Base-by-base conservation (phyloP, 352 stramenopile species). In the Phytophthora quininea region DNA sequence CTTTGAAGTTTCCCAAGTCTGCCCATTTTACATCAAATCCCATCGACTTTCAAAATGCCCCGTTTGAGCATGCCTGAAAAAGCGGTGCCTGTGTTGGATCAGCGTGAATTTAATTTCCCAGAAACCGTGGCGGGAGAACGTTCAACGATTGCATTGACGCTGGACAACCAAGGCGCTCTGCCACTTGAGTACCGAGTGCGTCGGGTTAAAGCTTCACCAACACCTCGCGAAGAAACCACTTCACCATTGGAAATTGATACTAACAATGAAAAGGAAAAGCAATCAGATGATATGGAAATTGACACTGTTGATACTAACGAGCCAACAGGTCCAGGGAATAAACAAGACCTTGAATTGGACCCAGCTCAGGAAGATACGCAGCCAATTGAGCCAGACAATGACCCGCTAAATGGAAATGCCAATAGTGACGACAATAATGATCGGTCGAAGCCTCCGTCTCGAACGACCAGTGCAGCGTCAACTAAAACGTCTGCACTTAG, bases 51-150 rank as follows among this genome's bases (percentile, higher is more conserved):
- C n/a, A n/a, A n/a, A n/a, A n/a, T n/a, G n/a, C n/a, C n/a, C n/a
- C n/a, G n/a, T n/a, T n/a, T n/a, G n/a, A n/a, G n/a, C n/a, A n/a
- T n/a, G n/a, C n/a, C n/a, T n/a, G n/a, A 94, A 40, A 95, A 94
- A 29, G 80, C 86, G 0, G 77, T 93, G 0, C 92, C 92, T 0
- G 72, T 82, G 42, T 54, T 97, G n/a, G 67, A 62, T 4, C 58
- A 73, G 10, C 59, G 43, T 0, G 10, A 54, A 3, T 31, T 98
- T 7, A 45, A 40, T 2, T 98, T 97, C 50, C 61, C 69, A 12
- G 79, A 88, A 40, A 76, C 97, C 3, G 82, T 97, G 7, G 79
- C 93, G 27, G 93, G 93, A 2, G 90, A 98, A 51, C 88, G 74
- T 3, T 72, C 76, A 40, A 82, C 74, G 11, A 58, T 90, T 3